These are phyloP conservation scores for Vicia sativa DNA, from an alignment of 306 rosid genomes.

Conservation along the genomic window DNA sequence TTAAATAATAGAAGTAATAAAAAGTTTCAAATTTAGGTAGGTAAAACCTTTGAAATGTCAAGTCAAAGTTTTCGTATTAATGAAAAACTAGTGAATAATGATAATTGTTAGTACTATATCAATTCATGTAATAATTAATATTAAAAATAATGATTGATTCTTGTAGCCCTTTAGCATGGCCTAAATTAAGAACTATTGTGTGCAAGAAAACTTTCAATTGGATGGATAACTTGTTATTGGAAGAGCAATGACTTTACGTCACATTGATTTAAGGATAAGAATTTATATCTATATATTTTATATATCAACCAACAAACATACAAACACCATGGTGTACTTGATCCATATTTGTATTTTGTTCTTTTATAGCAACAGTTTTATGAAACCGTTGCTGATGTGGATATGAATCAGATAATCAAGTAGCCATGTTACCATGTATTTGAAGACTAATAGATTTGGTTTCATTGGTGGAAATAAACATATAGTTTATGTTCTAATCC, in stretches of 20 bases:
- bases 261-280: conserved; percentile 58
- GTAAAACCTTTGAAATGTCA: conserved; percentile 29
- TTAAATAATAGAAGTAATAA: background rate
- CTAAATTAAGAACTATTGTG: background rate
- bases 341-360: conserved; percentile 37
- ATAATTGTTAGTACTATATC: background rate
- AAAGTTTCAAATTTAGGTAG: conserved; percentile 26
- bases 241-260: conserved; percentile 44
- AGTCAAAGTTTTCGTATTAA: conserved; percentile 12
- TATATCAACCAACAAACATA: background rate
- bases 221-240: conserved; percentile 30
- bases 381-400: conserved; percentile 39
- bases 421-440: background rate
- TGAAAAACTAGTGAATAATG: conserved; percentile 14
- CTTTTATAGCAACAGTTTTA: conserved; percentile 1
- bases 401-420: conserved; percentile 16
- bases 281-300: background rate
- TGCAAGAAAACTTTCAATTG: conserved; percentile 30
- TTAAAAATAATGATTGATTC: conserved; percentile 5
- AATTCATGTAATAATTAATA: background rate
- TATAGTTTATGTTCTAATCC: conserved; percentile 37
- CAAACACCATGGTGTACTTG: conserved; percentile 16
- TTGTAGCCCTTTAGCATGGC: conserved; percentile 6
- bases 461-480: conserved; percentile 22
- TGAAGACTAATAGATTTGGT: conserved; percentile 26